phyloP scores from a whole-genome alignment of 139 green algal species.

The Microglena sp. region DNA sequence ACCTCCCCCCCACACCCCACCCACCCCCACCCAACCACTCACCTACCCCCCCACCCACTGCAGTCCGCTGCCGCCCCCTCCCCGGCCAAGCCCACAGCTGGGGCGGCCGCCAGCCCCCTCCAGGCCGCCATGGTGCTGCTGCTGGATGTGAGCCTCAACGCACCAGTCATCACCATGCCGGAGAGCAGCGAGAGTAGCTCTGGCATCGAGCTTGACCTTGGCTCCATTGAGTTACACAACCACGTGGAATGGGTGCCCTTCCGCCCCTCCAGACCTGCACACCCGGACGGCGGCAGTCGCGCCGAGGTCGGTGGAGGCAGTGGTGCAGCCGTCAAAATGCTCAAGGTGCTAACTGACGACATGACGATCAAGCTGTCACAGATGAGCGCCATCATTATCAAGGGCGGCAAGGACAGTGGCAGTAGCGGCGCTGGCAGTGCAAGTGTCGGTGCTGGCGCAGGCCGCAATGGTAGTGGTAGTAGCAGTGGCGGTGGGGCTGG shows the following conservation, averaged over 20 bases:
- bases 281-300: not conserved
- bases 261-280: not conserved
- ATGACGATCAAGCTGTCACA: constrained; percentile 33
- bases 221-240: constrained; percentile 46
- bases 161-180: constrained; percentile 70
- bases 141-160: constrained; percentile 60
- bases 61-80: no score
- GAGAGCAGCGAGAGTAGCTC: constrained; percentile 19
- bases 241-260: constrained; percentile 35
- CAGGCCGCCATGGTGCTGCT: constrained; percentile 41
- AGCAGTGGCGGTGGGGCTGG: no score
- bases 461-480: no score
- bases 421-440: constrained; percentile 24
- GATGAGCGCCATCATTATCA: constrained; percentile 30
- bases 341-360: constrained; percentile 24
- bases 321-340: not conserved
- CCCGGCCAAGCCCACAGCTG: not conserved
- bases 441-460: no score
- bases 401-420: no score
- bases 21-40: no score
- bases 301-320: not conserved
- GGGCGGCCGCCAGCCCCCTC: not conserved
- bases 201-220: constrained; percentile 66
- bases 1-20: no score
- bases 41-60: no score